Evolutionary conservation across 352 stramenopile species (phyloP), one percentile per base, ranked within the genome.

Genomic region (Globisporangium emineosum): DNA sequence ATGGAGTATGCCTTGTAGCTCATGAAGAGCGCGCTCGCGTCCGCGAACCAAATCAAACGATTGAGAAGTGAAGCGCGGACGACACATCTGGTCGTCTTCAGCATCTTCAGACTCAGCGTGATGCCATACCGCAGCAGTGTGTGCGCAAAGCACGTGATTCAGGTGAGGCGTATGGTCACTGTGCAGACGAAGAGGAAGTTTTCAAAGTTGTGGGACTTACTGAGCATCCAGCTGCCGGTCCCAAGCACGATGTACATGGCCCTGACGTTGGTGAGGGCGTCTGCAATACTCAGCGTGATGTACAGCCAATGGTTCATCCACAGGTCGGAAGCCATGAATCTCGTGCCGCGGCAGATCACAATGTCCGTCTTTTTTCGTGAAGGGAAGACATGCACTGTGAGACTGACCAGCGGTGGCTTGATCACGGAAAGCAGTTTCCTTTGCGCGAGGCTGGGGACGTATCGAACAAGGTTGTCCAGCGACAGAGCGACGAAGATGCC

Each of bases 251-350:
- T 70, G 47, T 86, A 86, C 7, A 66, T 81, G 58, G 74, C 66
- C 0, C 79, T 74, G 5, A 87, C 17, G 49, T 70, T 84, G 2
- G 73, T 40, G 3, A 86, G 52, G 3, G 76, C 67, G 17, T 87
- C 78, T n/a, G 82, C 45, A 21, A 86, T 78, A 58, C 77, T 86
- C 4, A 89, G 49, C 5, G 71, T 30, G 13, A 86, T 87, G 64
- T 84, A 87, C 3, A 89, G 62, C 79, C 79, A 88, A 49, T 88
- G 76, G 65, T 86, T 86, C 64, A 86, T 82, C 77, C 79, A 88
- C 2, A 84, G 60, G 27, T 84, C 73, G 2, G 78, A 86, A 2
- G 77, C 79, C 56, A 83, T 74, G 21, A 89, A 64, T 27, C 60
- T 72, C 7, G 67, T 69, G 29, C 79, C 64, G 5, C 78, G 69